These are phyloP conservation scores for Fusarium sp. DNA, from an alignment of 2,329 filamentous ascomycete species.

Conservation along the genomic window DNA sequence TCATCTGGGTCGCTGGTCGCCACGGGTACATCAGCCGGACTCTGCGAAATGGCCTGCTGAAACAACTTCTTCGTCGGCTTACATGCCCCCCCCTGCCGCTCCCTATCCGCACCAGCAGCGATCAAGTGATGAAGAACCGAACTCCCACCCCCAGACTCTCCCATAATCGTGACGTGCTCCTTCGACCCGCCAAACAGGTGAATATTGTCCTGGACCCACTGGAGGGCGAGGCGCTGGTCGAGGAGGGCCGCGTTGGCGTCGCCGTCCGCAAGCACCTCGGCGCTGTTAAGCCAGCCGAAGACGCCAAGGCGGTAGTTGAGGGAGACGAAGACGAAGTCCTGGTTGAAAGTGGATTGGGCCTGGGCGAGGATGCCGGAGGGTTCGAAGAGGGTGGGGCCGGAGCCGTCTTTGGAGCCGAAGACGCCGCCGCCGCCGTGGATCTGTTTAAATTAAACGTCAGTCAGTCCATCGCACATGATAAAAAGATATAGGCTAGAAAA, in stretches of 20 bases:
- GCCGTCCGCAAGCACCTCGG: background rate
- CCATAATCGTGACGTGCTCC: slow-evolving; percentile 35
- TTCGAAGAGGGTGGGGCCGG: background rate
- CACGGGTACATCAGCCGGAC: too few species aligned
- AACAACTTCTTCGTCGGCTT: too few species aligned
- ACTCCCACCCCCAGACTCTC: background rate
- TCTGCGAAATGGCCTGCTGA: too few species aligned
- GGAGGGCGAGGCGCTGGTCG: slow-evolving; percentile 60
- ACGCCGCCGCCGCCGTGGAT: too few species aligned
- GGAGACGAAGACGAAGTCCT: background rate
- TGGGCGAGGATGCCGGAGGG: background rate
- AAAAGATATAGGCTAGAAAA: too few species aligned
- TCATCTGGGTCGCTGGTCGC: too few species aligned
- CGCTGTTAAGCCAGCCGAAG: background rate
- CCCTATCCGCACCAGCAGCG: too few species aligned
- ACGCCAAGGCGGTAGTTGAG: slow-evolving; percentile 6
- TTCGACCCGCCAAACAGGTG: slow-evolving; percentile 61
- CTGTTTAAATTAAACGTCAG: too few species aligned
- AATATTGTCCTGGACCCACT: slow-evolving; percentile 64
- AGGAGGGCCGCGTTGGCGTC: slow-evolving; percentile 60
- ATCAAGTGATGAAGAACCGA: too few species aligned
- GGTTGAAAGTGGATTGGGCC: background rate
- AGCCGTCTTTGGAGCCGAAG: too few species aligned
- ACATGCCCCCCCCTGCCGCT: too few species aligned
- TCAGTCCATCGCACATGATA: too few species aligned